Base-by-base conservation (phyloP, 257 asterid genomes). In the Ligustrum vulgare region DNA sequence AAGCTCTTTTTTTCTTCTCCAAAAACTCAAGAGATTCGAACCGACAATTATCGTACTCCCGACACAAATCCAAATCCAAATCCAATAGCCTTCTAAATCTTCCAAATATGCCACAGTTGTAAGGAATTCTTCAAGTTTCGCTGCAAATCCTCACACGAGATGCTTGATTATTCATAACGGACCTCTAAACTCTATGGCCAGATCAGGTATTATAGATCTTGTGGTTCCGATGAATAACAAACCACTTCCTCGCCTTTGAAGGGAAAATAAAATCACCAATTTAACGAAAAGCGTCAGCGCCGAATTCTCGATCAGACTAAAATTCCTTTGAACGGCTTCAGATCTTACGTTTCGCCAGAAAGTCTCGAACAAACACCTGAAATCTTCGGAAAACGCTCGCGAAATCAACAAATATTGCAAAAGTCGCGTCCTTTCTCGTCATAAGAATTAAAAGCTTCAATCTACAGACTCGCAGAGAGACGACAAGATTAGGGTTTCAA, bases 21-120 rank as follows among this genome's bases (percentile, higher is more conserved):
- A 60, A 41, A 43, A 56, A 47, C 77, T 72, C 69, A 66, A 68
- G 78, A 56, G 32, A 35, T 33, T 67, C 74, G 72, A 73, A 79
- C 76, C 72, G 63, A 73, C 28, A 6, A n/a, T n/a, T 56, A 56
- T 56, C 9, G 28, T 13, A 20, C 64, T n/a, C 64, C 31, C 31
- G 31, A 31, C 7, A 45, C 54, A 13, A 6, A n/a, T 13, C 54
- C n/a, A 11, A n/a, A n/a, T n/a, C n/a, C 64, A 56, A 56, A 56
- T 56, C 31, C 64, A 56, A 56, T 56, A 13, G 64, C 64, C 64
- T 20, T 56, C 64, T n/a, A 56, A 56, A 20, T 56, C 13, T 3
- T 45, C 15, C 54, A 45, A 45, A 45, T 13, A 45, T 13, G 13
- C 4, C n/a, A n/a, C n/a, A 45, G 54, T 3, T 8, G 64, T 8